These are phyloP conservation scores for Chrysoporthe puriensis DNA, from an alignment of 2,329 filamentous ascomycete species.

Conservation along the genomic window DNA sequence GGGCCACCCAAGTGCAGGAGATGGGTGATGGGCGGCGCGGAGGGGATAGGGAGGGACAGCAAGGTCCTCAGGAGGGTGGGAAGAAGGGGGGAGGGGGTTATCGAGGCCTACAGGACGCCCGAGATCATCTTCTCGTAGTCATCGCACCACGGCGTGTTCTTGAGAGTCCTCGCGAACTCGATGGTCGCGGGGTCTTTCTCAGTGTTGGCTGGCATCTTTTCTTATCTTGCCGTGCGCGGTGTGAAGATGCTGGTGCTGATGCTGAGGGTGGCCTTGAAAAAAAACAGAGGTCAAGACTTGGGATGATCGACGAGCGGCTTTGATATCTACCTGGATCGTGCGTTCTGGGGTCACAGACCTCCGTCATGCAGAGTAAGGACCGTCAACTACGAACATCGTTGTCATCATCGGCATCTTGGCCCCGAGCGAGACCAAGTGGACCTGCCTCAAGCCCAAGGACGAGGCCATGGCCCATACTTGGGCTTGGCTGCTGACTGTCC, in stretches of 20 bases:
- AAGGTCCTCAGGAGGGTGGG: no score
- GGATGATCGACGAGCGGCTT: no score
- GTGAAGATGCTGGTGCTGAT: not conserved
- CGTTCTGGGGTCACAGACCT: no score
- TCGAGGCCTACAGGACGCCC: conserved; percentile 55
- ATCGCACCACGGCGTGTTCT: conserved; percentile 59
- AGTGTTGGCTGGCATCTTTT: conserved; percentile 41
- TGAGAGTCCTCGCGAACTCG: conserved; percentile 49
- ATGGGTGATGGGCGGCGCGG: not conserved
- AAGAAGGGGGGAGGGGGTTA: no score
- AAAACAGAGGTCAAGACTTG: no score
- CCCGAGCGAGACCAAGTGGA: not conserved
- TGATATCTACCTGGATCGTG: no score
- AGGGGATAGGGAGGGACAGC: no score
- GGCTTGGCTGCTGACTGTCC: not conserved
- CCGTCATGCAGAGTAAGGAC: no score
- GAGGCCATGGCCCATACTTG: not conserved
- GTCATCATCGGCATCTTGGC: not conserved
- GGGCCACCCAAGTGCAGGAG: not conserved
- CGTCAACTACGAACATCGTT: not conserved
- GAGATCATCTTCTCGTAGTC: conserved; percentile 69
- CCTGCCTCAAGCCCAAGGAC: no score
- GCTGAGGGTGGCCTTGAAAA: not conserved
- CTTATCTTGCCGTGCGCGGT: no score
- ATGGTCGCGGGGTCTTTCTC: conserved; percentile 48